Conservation (phyloP, 768 basidiomycete species). For the Fomitopsis pulvina region DNA sequence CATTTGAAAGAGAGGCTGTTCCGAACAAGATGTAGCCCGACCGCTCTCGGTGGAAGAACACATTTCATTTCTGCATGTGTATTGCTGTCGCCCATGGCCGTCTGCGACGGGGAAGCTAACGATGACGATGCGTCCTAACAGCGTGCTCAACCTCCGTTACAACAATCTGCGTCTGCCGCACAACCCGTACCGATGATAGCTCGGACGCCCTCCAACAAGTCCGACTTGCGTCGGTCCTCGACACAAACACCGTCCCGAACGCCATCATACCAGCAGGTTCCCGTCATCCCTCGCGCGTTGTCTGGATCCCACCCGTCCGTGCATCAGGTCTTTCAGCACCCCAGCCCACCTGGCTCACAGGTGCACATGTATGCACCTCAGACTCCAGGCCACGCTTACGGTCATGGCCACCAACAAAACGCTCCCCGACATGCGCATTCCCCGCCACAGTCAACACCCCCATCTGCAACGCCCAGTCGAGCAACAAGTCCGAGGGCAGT, state of each 20-base stretch:
- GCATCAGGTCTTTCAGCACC: neutral
- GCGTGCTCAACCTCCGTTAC: no score
- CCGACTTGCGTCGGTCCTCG: neutral
- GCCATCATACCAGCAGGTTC: neutral
- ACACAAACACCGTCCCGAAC: neutral
- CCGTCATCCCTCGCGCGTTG: neutral
- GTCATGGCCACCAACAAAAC: neutral
- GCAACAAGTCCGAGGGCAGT: conserved; percentile 1
- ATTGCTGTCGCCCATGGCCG: no score
- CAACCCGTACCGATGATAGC: neutral
- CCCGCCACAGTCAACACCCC: neutral
- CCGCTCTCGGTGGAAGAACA: no score
- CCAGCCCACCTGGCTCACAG: neutral
- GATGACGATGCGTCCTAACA: no score
- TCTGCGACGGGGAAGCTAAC: no score
- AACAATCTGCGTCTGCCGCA: no score
- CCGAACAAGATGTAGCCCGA: no score
- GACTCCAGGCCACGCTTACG: neutral
- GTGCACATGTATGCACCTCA: neutral
- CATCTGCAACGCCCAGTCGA: neutral
- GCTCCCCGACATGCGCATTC: neutral
- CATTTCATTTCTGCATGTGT: no score
- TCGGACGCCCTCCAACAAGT: neutral
- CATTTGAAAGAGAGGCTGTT: no score
- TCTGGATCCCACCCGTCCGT: neutral